These are phyloP conservation scores for Annulohypoxylon moriforme DNA, from an alignment of 495 filamentous ascomycete species.

Conservation along the genomic window DNA sequence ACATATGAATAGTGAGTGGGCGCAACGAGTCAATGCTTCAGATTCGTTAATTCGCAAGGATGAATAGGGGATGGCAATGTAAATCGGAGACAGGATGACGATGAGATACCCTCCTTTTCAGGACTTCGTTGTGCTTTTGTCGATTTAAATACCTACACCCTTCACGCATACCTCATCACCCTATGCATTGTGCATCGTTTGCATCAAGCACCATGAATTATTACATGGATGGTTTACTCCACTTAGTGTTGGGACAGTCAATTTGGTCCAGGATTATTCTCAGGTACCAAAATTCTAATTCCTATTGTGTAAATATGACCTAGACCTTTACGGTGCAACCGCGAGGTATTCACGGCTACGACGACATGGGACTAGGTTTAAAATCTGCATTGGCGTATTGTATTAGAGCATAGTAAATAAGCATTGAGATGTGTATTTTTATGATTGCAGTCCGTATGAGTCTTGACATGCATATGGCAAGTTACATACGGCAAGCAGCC, in stretches of 20 bases:
- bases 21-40: constrained; percentile 65
- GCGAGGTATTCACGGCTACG: constrained; percentile 26
- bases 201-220: constrained; percentile 24
- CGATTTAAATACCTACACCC: constrained; percentile 20
- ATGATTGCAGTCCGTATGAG: neutral
- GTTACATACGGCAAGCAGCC: neutral
- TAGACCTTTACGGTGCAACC: constrained; percentile 25
- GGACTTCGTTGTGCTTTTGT: constrained; percentile 32
- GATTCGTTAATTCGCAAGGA: constrained; percentile 55
- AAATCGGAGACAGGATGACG: constrained; percentile 19
- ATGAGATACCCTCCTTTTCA: constrained; percentile 39
- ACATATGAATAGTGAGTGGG: constrained; percentile 72
- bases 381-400: constrained; percentile 20
- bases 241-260: constrained; percentile 28
- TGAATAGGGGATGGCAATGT: constrained; percentile 28
- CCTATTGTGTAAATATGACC: constrained; percentile 41
- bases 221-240: constrained; percentile 33
- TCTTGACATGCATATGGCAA: neutral
- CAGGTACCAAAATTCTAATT: constrained; percentile 27
- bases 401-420: constrained; percentile 22
- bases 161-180: neutral
- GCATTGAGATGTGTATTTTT: constrained; percentile 5
- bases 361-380: constrained; percentile 19
- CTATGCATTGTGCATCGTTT: constrained; percentile 8
- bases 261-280: constrained; percentile 15